Evolutionary conservation across 495 filamentous ascomycete species (phyloP), one percentile per base, ranked within the genome.

Genomic region (Patellaria atrata): DNA sequence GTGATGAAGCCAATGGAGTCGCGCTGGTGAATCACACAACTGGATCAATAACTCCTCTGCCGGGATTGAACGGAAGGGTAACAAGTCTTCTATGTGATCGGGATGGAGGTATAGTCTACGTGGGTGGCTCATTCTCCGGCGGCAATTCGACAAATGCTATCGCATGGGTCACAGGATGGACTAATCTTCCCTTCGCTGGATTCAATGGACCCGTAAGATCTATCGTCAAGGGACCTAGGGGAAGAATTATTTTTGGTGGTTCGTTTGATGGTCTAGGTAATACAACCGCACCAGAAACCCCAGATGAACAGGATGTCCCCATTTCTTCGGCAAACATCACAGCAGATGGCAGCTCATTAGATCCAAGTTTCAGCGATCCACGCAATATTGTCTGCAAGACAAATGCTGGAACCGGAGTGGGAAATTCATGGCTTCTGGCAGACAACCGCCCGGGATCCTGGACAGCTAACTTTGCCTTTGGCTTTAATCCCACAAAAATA

Each of bases 171-270:
- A 65, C 70, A 19, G 68, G 60, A n/a, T 99, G 83, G 86, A 73
- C 71, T 31, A 80, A 83, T 48, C 58, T 99, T 41, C 74, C 83
- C 6, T 99, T 99, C 63, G 68, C 73, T 30, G 91, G 89, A 18
- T 87, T 99, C 57, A 94, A 94, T 62, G 85, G 84, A 28, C 86
- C 85, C 8, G 86, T 99, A 28, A 74, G 67, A 32, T 79, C 83
- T 22, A 94, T 99, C 38, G 63, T 75, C 28, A 81, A 84, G 60
- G 70, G 73, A 11, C 64, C 74, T 12, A 73, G 78, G 47, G 81
- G 79, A 3, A 79, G 87, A 44, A 78, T 99, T 37, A 69, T 94
- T 28, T 99, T 92, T 44, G 91, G 84, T 29, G 89, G 89, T 30
- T 68, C 65, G n/a, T 99, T 99, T 55, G 79, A 78, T 39, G 82